phyloP scores from a whole-genome alignment of 2,329 filamentous ascomycete species.

The Scortechinia acanthostroma region DNA sequence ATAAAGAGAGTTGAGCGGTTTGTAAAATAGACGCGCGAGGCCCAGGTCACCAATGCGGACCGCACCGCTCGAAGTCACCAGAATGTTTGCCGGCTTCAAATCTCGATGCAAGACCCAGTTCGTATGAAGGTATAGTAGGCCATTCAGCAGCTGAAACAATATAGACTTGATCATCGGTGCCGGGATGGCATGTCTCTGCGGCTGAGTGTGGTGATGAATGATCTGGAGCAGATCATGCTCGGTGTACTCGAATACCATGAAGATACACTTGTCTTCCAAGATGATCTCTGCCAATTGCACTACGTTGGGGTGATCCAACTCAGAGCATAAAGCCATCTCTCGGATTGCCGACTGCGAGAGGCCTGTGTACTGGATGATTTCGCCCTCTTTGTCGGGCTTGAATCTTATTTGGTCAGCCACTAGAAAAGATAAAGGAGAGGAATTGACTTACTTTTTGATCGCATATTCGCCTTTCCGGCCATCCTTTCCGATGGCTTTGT shows the following conservation, averaged over 20 bases:
- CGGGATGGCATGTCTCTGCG: constrained; percentile 80
- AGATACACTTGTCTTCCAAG: constrained; percentile 96
- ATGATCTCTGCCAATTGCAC: constrained; percentile 92
- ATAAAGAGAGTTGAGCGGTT: constrained; percentile 85
- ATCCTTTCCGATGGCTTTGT: constrained; percentile 80
- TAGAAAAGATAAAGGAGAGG: not conserved
- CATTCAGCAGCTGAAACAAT: constrained; percentile 91
- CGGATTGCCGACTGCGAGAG: constrained; percentile 95
- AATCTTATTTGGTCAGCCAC: constrained; percentile 37
- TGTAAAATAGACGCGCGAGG: constrained; percentile 85
- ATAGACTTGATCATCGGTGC: constrained; percentile 85
- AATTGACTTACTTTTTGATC: constrained; percentile 74
- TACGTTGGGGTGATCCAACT: constrained; percentile 81
- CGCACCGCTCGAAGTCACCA: constrained; percentile 83
- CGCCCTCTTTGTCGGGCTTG: constrained; percentile 97
- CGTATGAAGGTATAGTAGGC: constrained; percentile 85
- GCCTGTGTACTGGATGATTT: constrained; percentile 87
- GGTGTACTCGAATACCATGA: constrained; percentile 98
- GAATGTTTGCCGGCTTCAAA: constrained; percentile 96
- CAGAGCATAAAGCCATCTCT: constrained; percentile 94
- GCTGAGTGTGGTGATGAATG: constrained; percentile 92
- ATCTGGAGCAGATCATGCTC: constrained; percentile 96
- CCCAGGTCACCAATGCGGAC: constrained; percentile 94
- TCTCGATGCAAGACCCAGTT: constrained; percentile 98
- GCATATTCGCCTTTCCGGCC: constrained; percentile 77